Evolutionary conservation across 768 basidiomycete genomes (phyloP).

Genomic region (Mycena capillaripes): DNA sequence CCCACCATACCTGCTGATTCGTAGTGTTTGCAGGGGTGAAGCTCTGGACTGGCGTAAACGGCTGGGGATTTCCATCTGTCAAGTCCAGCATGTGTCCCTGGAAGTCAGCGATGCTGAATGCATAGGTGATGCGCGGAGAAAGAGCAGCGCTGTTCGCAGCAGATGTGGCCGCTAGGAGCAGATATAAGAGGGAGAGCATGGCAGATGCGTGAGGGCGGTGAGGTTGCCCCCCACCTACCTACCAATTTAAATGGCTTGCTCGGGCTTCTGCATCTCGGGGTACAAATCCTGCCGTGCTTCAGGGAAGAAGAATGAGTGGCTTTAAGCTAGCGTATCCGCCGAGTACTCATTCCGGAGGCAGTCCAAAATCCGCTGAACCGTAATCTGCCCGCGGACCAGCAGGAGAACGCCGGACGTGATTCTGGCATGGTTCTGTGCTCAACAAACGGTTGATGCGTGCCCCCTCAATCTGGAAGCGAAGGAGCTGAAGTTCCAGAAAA

Average conservation of each 20-base stretch:
- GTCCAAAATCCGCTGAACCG: too few relatives aligned
- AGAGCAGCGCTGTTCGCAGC: neutral
- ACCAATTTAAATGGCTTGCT: neutral
- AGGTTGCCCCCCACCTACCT: neutral
- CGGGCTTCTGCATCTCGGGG: neutral
- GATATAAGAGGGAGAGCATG: neutral
- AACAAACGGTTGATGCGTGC: too few relatives aligned
- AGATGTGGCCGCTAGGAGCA: neutral
- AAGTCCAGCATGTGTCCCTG: slow-evolving; percentile 21
- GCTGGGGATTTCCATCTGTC: neutral
- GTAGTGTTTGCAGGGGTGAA: slow-evolving; percentile 4
- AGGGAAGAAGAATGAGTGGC: neutral
- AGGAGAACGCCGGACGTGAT: too few relatives aligned
- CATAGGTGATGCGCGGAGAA: neutral
- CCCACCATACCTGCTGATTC: slow-evolving; percentile 11
- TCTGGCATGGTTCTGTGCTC: too few relatives aligned
- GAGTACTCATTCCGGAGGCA: too few relatives aligned
- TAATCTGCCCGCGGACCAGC: too few relatives aligned
- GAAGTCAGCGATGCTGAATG: slow-evolving; percentile 7
- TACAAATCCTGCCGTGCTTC: neutral
- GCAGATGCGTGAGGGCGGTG: neutral
- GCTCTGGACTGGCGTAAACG: slow-evolving; percentile 21
- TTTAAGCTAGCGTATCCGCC: neutral
- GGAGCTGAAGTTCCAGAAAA: too few relatives aligned
- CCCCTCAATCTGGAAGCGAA: too few relatives aligned